phyloP scores from a whole-genome alignment of 23 red algal species.

The Pyropia yezoensis region DNA sequence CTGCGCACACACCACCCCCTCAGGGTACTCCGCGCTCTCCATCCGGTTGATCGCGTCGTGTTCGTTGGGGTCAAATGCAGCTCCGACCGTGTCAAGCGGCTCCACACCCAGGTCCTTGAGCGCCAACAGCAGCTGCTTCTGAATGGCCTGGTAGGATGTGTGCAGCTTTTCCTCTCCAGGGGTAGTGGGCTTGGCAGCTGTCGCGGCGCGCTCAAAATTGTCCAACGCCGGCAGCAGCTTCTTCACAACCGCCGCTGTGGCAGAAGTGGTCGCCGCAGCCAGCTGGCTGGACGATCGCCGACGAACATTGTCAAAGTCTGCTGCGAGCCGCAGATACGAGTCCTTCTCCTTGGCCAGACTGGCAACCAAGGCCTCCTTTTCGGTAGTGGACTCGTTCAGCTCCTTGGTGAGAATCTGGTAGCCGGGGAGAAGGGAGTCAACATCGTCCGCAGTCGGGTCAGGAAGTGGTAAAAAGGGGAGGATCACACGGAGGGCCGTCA shows the following conservation, averaged over 20 bases:
- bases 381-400: constrained; percentile 24
- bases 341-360: constrained; percentile 56
- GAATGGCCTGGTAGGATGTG: constrained; percentile 63
- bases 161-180: constrained; percentile 59
- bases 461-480: too few species aligned
- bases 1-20: constrained; percentile 65
- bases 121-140: constrained; percentile 62
- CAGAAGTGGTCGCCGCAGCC: constrained; percentile 24
- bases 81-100: constrained; percentile 64
- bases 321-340: constrained; percentile 73
- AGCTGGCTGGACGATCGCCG: constrained; percentile 63
- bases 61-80: constrained; percentile 68
- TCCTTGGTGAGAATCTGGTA: constrained; percentile 32
- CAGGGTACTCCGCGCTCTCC: constrained; percentile 48
- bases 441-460: neutral
- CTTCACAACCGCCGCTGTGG: constrained; percentile 54
- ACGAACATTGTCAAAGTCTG: constrained; percentile 95
- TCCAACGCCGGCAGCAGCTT: constrained; percentile 66
- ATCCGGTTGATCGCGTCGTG: constrained; percentile 77
- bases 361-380: constrained; percentile 9
- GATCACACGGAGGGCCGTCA: too few species aligned
- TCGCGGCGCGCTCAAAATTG: constrained; percentile 86
- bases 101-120: constrained; percentile 77
- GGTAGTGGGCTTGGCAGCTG: constrained; percentile 32
- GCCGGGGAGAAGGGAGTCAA: neutral